Base-by-base conservation (phyloP, 371 early-diverging fungal species). In the Rhizopus sp. region DNA sequence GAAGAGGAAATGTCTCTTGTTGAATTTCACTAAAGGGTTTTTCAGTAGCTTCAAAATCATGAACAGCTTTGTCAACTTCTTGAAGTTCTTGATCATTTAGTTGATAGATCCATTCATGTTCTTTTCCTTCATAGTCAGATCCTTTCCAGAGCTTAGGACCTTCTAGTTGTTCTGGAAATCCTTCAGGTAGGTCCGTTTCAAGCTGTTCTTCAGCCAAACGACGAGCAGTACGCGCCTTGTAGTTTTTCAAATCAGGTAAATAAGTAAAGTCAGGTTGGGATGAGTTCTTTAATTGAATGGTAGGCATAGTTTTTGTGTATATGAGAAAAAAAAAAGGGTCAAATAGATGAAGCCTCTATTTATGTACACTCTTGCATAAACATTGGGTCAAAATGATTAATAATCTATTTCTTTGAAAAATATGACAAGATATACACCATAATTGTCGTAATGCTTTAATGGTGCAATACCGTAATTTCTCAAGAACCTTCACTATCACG, bases 141-240 rank as follows among this genome's bases (percentile, higher is more conserved):
- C 65, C 65, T 48, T 61, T 65, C 69, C 69, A 69, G 9, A 69
- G 52, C 23, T 69, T 69, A 7, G 69, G 66, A 5, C 69, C 69
- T 23, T 62, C 59, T 13, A 69, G 40, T 55, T 65, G 58, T n/a
- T 55, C 53, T 13, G 69, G 69, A 17, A 69, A 69, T 7, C 66
- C 66, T 47, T 62, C 69, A 32, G 69, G 69, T 9, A 69, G 55
- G 4, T 65, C 52, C 4, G 55, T 64, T 47, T 48, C 39, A 0
- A 69, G 50, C 23, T 56, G 53, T 29, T 69, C 69, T 40, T 64
- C 57, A 7, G 49, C 62, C 5, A 65, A 50, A 16, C 69, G 69
- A 29, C 63, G 65, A 17, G 65, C 59, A 12, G 62, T 62, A 42
- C 69, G 59, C 29, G 38, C 53, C 50, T 69, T 54, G 53, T 65